phyloP scores from a whole-genome alignment of 2,329 filamentous ascomycete species.

The Exophiala spinifera region DNA sequence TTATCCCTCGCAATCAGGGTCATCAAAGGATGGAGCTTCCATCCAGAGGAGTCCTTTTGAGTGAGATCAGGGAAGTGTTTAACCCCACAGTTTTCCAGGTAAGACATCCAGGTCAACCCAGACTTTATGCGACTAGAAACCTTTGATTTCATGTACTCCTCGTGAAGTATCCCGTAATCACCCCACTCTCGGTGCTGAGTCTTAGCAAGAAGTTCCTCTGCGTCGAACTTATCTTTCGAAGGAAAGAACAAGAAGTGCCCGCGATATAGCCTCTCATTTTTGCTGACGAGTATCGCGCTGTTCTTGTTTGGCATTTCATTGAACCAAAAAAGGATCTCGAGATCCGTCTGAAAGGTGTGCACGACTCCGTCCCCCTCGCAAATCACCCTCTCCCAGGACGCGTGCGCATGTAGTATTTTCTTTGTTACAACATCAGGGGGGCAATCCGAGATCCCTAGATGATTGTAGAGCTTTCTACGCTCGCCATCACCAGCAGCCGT shows the following conservation, averaged over 20 bases:
- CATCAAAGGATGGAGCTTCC: constrained; percentile 3
- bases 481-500: constrained; percentile 9
- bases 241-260: constrained; percentile 10
- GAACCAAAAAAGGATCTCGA: constrained; percentile 21
- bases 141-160: constrained; percentile 9
- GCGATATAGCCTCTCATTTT: not conserved
- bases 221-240: constrained; percentile 8
- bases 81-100: constrained; percentile 6
- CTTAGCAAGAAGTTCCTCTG: constrained; percentile 15
- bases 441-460: constrained; percentile 12
- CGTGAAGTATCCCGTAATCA: constrained; percentile 8
- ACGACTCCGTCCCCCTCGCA: not conserved
- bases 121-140: constrained; percentile 6
- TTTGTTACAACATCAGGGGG: not conserved
- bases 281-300: constrained; percentile 2
- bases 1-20: constrained; percentile 11
- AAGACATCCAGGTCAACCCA: constrained; percentile 6
- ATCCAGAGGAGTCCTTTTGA: not conserved
- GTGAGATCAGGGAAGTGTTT: constrained; percentile 8
- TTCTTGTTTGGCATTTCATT: not conserved
- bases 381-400: not conserved
- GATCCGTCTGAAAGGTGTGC: constrained; percentile 3
- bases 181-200: constrained; percentile 4
- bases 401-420: constrained; percentile 9
- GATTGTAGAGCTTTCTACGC: constrained; percentile 12